Percentiles rank a stretch among this genome's conserved stretches.
These are phyloP conservation scores for Silene conica DNA, from an alignment of 148 eudicot genomes.

Conservation along the genomic window DNA sequence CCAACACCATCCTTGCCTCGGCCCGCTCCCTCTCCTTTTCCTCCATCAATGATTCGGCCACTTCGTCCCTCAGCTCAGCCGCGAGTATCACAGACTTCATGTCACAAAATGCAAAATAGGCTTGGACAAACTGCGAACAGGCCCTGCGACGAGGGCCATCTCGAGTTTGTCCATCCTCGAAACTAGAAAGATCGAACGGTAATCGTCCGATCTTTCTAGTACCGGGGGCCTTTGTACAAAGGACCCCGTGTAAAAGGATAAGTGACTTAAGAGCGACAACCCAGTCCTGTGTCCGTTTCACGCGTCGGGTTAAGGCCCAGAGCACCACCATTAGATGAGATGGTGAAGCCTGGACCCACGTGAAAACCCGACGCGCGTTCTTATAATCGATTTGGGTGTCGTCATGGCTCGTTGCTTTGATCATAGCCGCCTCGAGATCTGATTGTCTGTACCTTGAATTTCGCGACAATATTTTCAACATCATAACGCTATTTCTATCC, in stretches of 20 bases:
- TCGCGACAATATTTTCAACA: slow-evolving; percentile 26
- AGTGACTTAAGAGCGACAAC: slow-evolving; percentile 68
- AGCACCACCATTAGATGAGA: slow-evolving; percentile 42
- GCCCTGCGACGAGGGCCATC: not conserved
- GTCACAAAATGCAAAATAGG: slow-evolving; percentile 57
- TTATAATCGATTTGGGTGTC: slow-evolving; percentile 40
- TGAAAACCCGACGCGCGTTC: slow-evolving; percentile 42
- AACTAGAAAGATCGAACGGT: slow-evolving; percentile 68
- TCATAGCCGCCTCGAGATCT: slow-evolving; percentile 57
- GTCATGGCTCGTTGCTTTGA: slow-evolving; percentile 78
- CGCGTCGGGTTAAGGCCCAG: slow-evolving; percentile 42
- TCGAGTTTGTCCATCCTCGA: slow-evolving; percentile 33
- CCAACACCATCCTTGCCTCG: slow-evolving; percentile 14
- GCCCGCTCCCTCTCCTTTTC: not conserved
- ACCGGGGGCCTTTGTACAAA: slow-evolving; percentile 37
- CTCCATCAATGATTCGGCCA: not conserved
- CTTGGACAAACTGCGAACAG: slow-evolving; percentile 35
- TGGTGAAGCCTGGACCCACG: slow-evolving; percentile 48
- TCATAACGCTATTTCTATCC: slow-evolving; percentile 56
- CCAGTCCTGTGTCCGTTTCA: slow-evolving; percentile 49
- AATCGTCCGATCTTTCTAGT: slow-evolving; percentile 52
- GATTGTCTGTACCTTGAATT: slow-evolving; percentile 47
- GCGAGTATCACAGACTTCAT: slow-evolving; percentile 45
- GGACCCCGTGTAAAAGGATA: slow-evolving; percentile 62
- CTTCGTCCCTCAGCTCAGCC: slow-evolving; percentile 29